phyloP scores from a whole-genome alignment of 2,329 filamentous ascomycete species.

The Aspergillus pseudoviridinutans region DNA sequence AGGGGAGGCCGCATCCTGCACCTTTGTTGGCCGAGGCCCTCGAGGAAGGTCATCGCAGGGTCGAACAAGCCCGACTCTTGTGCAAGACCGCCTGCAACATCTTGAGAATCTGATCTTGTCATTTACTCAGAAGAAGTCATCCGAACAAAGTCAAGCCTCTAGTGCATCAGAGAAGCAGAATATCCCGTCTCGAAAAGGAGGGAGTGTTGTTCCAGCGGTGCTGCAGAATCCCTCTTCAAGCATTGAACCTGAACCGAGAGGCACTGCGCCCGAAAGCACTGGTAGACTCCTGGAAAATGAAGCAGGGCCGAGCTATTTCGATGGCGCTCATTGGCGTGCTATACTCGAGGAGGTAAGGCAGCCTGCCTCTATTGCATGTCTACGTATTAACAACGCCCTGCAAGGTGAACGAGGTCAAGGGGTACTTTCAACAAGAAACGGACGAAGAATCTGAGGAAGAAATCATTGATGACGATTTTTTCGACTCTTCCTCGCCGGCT shows the following conservation, averaged over 20 bases:
- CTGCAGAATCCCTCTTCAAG: conserved; percentile 9
- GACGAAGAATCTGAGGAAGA: conserved; percentile 23
- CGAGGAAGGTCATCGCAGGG: conserved; percentile 25
- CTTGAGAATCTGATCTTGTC: conserved; percentile 36
- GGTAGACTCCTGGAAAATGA: conserved; percentile 30
- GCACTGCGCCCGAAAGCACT: conserved; percentile 16
- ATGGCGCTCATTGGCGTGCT: conserved; percentile 34
- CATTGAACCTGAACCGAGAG: conserved; percentile 9
- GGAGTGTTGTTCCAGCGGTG: background rate
- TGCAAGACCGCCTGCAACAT: conserved; percentile 35
- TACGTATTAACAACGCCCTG: background rate
- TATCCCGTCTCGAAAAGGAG: background rate
- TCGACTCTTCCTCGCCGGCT: conserved; percentile 19
- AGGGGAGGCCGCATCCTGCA: conserved; percentile 28
- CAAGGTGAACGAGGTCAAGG: conserved; percentile 33
- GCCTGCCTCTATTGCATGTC: background rate
- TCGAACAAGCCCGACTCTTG: conserved; percentile 23
- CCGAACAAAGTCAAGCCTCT: conserved; percentile 4
- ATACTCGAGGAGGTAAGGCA: conserved; percentile 33
- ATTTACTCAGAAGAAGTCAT: conserved; percentile 26
- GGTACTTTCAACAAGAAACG: conserved; percentile 22
- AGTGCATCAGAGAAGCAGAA: background rate
- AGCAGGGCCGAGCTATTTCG: conserved; percentile 32
- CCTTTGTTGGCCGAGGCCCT: conserved; percentile 34
- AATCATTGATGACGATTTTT: conserved; percentile 14